Percentiles rank a stretch among this genome's conserved stretches.
Evolutionary conservation across 176 grass and related monocot species (phyloP).

Genomic region (Musa troglodytarum): DNA sequence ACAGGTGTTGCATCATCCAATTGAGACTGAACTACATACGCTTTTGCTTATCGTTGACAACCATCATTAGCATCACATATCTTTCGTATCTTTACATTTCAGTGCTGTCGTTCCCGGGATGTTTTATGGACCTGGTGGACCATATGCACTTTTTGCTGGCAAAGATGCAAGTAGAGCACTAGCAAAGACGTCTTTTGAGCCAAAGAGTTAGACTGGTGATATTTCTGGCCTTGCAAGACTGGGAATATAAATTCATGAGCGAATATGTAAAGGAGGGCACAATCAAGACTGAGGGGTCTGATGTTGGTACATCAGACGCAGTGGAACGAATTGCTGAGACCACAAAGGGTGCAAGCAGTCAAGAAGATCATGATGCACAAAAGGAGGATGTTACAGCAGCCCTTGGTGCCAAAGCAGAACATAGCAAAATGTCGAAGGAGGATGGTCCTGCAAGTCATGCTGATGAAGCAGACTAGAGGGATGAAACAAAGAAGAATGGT

Average conservation of each 20-base stretch:
- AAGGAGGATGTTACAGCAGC: background rate
- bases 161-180: slow-evolving; percentile 77
- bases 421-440: background rate
- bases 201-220: slow-evolving; percentile 61
- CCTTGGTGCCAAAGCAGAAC: background rate
- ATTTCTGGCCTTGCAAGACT: slow-evolving; percentile 67
- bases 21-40: background rate
- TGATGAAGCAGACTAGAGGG: background rate
- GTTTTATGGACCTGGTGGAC: slow-evolving; percentile 86
- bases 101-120: slow-evolving; percentile 38
- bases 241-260: slow-evolving; percentile 69
- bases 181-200: slow-evolving; percentile 84
- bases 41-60: background rate
- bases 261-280: slow-evolving; percentile 74
- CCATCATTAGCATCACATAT: background rate
- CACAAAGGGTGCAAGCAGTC: no score
- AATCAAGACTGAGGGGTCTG: slow-evolving; percentile 25
- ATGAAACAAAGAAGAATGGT: background rate
- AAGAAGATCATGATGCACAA: background rate
- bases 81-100: slow-evolving; percentile 7
- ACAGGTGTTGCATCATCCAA: background rate
- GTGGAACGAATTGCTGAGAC: background rate
- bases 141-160: slow-evolving; percentile 71
- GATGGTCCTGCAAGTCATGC: background rate
- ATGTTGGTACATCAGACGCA: background rate